phyloP scores from a whole-genome alignment of 352 stramenopile species.

The Phytopythium delawarense region DNA sequence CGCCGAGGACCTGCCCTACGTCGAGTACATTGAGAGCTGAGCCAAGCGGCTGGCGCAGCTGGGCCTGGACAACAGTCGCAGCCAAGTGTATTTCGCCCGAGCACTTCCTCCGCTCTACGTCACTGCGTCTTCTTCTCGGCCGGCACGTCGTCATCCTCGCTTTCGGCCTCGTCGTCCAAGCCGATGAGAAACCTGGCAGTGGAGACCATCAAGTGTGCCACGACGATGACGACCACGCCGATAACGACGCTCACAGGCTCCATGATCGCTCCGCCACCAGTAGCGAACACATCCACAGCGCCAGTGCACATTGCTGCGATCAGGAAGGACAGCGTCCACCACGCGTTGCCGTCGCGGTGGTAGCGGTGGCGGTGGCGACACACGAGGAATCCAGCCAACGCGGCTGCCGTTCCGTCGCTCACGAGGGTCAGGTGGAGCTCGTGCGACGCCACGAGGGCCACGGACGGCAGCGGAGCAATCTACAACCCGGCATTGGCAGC shows the following conservation, averaged over 20 bases:
- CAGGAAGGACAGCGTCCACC: constrained; percentile 3
- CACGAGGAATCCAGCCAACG: constrained; percentile 5
- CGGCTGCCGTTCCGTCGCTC: constrained; percentile 1
- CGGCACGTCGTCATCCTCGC: neutral
- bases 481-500: neutral
- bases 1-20: constrained; percentile 54
- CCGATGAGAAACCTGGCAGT: neutral
- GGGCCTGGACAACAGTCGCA: neutral
- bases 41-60: neutral
- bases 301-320: neutral
- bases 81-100: neutral
- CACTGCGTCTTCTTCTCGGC: constrained; percentile 2
- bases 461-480: neutral
- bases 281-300: neutral
- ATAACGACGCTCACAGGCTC: constrained; percentile 3
- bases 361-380: constrained; percentile 1
- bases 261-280: neutral
- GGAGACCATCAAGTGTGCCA: neutral
- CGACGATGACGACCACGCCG: neutral
- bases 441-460: constrained; percentile 3
- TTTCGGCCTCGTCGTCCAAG: neutral
- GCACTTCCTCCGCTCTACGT: neutral
- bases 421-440: constrained; percentile 1
- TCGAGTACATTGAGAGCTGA: constrained; percentile 70
- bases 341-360: neutral